Conservation (phyloP, 805 yeast genomes). For the Candida takata region DNA sequence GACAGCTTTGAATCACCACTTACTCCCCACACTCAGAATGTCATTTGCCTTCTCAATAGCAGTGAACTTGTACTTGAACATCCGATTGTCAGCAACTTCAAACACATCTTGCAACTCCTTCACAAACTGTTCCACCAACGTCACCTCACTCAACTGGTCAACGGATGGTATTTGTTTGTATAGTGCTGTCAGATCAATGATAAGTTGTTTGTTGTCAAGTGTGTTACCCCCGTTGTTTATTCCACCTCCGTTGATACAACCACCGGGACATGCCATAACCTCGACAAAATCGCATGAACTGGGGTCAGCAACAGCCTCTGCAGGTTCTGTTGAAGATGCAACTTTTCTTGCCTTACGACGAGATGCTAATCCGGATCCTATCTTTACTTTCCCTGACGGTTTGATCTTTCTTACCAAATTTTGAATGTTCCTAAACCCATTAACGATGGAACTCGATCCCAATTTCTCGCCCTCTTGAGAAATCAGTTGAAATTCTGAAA, state of each 20-base stretch:
- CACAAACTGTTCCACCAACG: slow-evolving; percentile 27
- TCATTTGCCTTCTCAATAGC: slow-evolving; percentile 48
- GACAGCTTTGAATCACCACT: slow-evolving; percentile 50
- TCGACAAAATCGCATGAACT: slow-evolving; percentile 74
- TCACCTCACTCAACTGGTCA: slow-evolving; percentile 25
- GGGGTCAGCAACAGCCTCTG: slow-evolving; percentile 44
- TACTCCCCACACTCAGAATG: slow-evolving; percentile 44
- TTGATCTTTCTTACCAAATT: slow-evolving; percentile 76
- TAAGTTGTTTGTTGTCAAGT: slow-evolving; percentile 12
- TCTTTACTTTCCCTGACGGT: slow-evolving; percentile 20
- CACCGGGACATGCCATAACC: slow-evolving; percentile 97
- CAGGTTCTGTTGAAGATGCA: neutral
- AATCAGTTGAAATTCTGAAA: slow-evolving; percentile 58
- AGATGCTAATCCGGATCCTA: slow-evolving; percentile 23
- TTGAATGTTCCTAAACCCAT: slow-evolving; percentile 93
- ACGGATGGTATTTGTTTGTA: slow-evolving; percentile 25
- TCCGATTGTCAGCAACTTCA: slow-evolving; percentile 28
- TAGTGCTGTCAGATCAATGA: slow-evolving; percentile 25
- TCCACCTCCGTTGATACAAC: slow-evolving; percentile 97
- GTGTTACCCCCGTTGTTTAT: slow-evolving; percentile 32
- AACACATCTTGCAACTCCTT: slow-evolving; percentile 26
- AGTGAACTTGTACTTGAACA: slow-evolving; percentile 40
- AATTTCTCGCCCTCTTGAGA: slow-evolving; percentile 30
- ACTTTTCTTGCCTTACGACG: slow-evolving; percentile 17
- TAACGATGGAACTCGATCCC: slow-evolving; percentile 59